These are phyloP conservation scores for Ophiostoma sp. DNA, from an alignment of 2,329 filamentous ascomycete species.

Conservation along the genomic window DNA sequence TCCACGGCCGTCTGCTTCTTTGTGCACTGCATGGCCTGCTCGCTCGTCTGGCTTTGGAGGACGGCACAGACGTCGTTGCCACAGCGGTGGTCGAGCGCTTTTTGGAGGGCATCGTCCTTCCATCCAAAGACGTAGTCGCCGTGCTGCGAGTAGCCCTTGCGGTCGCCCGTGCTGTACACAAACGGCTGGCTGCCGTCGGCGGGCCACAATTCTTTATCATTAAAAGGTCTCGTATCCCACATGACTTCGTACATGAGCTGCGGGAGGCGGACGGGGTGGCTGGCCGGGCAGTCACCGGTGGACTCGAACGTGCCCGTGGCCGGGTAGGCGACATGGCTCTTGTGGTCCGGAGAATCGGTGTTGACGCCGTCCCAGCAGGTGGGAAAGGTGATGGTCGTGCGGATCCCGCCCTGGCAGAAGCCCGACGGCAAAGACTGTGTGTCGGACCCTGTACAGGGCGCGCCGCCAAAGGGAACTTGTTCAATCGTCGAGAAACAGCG, in stretches of 20 bases:
- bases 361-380: constrained; percentile 48
- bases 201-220: constrained; percentile 40
- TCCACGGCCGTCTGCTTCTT: constrained; percentile 29
- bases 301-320: constrained; percentile 30
- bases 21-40: constrained; percentile 31
- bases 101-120: constrained; percentile 31
- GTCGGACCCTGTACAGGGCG: constrained; percentile 35
- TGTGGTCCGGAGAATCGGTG: constrained; percentile 46
- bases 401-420: constrained; percentile 43
- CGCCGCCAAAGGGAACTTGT: constrained; percentile 33
- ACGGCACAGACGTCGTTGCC: constrained; percentile 30
- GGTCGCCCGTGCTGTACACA: constrained; percentile 32
- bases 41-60: constrained; percentile 30
- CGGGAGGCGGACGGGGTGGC: constrained; percentile 32
- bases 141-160: constrained; percentile 32
- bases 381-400: constrained; percentile 45
- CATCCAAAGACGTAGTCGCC: constrained; percentile 33
- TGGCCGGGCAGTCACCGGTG: constrained; percentile 31
- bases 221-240: constrained; percentile 36
- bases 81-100: constrained; percentile 31
- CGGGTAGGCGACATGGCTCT: constrained; percentile 31
- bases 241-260: constrained; percentile 34
- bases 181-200: constrained; percentile 39
- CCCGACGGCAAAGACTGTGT: constrained; percentile 42
- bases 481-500: constrained; percentile 33